Evolutionary conservation across 2,329 filamentous ascomycete species (phyloP).

Genomic region (Colletotrichum chlorophyti): DNA sequence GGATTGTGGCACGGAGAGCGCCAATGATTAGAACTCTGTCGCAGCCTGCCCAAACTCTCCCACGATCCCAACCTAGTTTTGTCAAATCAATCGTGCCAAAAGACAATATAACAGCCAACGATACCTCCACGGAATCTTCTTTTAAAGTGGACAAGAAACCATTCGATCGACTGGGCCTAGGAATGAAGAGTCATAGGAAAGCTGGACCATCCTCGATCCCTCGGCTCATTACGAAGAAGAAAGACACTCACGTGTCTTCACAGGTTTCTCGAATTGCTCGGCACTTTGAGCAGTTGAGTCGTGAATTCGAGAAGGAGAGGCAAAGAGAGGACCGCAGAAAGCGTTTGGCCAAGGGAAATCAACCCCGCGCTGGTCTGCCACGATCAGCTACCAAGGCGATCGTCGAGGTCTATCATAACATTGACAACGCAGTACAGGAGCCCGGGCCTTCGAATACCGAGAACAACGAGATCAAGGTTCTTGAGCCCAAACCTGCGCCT

Average conservation of each 20-base stretch:
- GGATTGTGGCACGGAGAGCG: constrained; percentile 50
- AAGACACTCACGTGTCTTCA: constrained; percentile 80
- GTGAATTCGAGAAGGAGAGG: constrained; percentile 95
- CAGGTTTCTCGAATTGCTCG: constrained; percentile 91
- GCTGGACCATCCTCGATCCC: constrained; percentile 80
- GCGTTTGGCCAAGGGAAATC: constrained; percentile 73
- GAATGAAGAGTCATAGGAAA: constrained; percentile 67
- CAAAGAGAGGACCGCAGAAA: constrained; percentile 80
- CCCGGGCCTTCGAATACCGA: constrained; percentile 69
- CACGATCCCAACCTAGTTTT: constrained; percentile 52
- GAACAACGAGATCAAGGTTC: constrained; percentile 22
- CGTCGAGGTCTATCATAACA: constrained; percentile 93
- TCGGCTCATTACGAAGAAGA: constrained; percentile 79
- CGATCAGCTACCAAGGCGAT: constrained; percentile 93
- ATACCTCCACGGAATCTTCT: constrained; percentile 44
- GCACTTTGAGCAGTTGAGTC: constrained; percentile 95
- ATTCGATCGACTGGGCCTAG: constrained; percentile 73
- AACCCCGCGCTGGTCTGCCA: constrained; percentile 81
- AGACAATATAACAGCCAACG: constrained; percentile 40
- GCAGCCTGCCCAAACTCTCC: constrained; percentile 54
- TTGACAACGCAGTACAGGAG: constrained; percentile 90
- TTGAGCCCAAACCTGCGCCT: constrained; percentile 20
- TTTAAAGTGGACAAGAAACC: constrained; percentile 75
- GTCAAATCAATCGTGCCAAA: constrained; percentile 47
- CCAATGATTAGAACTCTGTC: constrained; percentile 62